Evolutionary conservation across 345 rosid genomes (phyloP), one percentile per base, ranked within the genome.

Genomic region (Hypericum androsaemum): DNA sequence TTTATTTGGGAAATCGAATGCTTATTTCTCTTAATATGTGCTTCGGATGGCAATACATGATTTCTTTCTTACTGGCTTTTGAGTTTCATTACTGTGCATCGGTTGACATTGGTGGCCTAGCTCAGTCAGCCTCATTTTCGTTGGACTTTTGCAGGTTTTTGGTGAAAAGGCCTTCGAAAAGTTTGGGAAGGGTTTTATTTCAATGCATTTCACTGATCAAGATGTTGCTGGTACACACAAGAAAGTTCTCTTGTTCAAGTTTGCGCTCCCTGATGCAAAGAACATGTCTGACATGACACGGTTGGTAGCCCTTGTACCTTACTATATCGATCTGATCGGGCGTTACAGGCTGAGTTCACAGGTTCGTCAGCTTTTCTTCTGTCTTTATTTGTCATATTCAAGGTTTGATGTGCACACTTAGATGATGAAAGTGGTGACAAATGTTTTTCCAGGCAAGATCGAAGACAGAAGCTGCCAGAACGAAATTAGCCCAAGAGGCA

Each of bases 121-220:
- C 32, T 22, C 32, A 22, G 32, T 22, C 32, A 22, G 4, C 32
- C 32, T 22, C 32, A 22, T 22, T 22, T 22, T 22, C 32, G 4
- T 22, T 15, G 44, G 42, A 5, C 57, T 46, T 66, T 39, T 68
- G 66, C 83, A 90, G 98, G 95, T 92, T 45, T 84, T 92, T 60
- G 90, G 98, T 39, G 96, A 85, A 55, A 92, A 92, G 57, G 76
- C 99, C 49, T 83, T 80, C 48, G 90, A 85, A 67, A 92, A 83
- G 64, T 72, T 65, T 47, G 99, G 97, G 15, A 88, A 85, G 75
- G 77, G 74, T 63, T 92, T 92, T 79, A 83, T 92, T 52, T 92
- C 88, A 22, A 75, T 92, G 90, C 99, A 92, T 72, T 80, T 92
- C 46, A 85, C 99, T 39, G 99, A 92, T 61, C 97, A 88, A 60